These are phyloP conservation scores for Cryptosporidium baileyi DNA, from an alignment of 169 alveolate species.

Conservation along the genomic window DNA sequence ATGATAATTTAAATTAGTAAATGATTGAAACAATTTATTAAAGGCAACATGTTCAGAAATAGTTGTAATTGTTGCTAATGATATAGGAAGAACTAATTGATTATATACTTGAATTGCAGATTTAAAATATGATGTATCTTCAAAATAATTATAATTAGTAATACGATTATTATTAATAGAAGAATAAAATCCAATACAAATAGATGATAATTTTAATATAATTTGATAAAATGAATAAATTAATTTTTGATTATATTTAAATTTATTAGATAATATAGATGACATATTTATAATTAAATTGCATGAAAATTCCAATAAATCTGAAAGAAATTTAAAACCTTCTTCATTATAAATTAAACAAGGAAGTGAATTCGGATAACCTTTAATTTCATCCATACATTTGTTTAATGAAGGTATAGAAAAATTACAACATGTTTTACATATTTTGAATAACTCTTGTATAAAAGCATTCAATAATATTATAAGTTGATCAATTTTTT, in stretches of 20 bases:
- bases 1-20: background rate
- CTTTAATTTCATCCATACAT: background rate
- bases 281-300: conserved; percentile 16
- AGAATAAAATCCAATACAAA: conserved; percentile 33
- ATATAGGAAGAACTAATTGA: conserved; percentile 14
- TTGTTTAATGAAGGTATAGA: conserved; percentile 20
- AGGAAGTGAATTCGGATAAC: background rate
- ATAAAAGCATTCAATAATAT: background rate
- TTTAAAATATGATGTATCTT: background rate
- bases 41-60: conserved; percentile 51
- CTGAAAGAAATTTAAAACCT: conserved; percentile 22
- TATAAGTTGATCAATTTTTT: background rate
- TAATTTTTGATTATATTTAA: background rate
- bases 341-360: conserved; percentile 6
- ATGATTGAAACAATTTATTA: conserved; percentile 29
- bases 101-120: background rate
- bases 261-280: background rate
- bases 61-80: conserved; percentile 25
- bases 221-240: conserved; percentile 3
- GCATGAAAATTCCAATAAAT: conserved; percentile 34
- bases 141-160: background rate
- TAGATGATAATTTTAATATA: conserved; percentile 24
- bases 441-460: background rate
- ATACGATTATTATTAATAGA: background rate
- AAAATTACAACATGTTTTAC: conserved; percentile 2